Evolutionary conservation across 2,329 filamentous ascomycete genomes (phyloP).

Genomic region (Sphaceloma murrayae): DNA sequence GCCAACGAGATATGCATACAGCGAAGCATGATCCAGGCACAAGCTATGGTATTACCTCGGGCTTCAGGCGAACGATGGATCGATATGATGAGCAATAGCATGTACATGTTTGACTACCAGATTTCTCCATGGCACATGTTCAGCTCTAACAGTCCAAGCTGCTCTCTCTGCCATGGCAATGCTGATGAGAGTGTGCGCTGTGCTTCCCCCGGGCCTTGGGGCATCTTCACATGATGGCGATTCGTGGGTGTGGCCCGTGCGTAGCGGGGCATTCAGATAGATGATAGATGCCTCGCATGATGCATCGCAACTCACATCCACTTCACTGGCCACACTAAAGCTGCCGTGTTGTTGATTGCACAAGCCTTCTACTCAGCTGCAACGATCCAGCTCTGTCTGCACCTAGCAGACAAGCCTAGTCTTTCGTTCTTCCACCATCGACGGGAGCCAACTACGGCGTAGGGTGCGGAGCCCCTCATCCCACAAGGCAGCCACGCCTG

Average conservation of each 20-base stretch:
- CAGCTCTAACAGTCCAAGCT: too few species aligned
- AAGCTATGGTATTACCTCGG: background rate
- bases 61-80: background rate
- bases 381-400: constrained; percentile 1
- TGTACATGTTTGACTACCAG: constrained; percentile 8
- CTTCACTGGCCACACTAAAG: too few species aligned
- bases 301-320: too few species aligned
- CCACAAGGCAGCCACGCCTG: constrained; percentile 11
- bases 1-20: background rate
- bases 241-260: constrained; percentile 3
- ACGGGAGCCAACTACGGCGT: too few species aligned
- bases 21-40: background rate
- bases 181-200: background rate
- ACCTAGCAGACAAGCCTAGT: too few species aligned
- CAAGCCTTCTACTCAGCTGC: background rate
- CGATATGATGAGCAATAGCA: constrained; percentile 12
- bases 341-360: too few species aligned
- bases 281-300: too few species aligned
- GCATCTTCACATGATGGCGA: constrained; percentile 13
- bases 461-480: constrained; percentile 13
- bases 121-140: background rate
- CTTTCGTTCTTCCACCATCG: too few species aligned
- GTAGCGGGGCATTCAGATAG: constrained; percentile 7
- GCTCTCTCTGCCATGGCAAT: too few species aligned
- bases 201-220: background rate